phyloP scores from a whole-genome alignment of 1,284 basidiomycete species.

The Ustilago esculenta region DNA sequence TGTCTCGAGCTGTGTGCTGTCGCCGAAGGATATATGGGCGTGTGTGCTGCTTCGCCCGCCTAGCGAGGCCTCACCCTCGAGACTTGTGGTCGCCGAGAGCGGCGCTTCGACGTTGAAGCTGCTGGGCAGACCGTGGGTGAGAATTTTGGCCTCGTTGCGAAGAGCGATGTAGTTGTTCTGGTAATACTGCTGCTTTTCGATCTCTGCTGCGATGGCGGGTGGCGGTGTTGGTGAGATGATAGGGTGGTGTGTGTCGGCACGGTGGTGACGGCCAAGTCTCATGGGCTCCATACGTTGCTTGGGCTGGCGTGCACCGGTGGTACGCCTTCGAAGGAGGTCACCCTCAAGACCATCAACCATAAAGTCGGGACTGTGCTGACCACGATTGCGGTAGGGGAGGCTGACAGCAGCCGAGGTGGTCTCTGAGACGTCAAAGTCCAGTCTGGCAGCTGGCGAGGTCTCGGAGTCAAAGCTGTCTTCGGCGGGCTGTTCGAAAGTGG shows the following conservation, averaged over 20 bases:
- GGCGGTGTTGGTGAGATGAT: slow-evolving; percentile 25
- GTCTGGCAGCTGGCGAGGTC: slow-evolving; percentile 5
- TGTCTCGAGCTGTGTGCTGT: slow-evolving; percentile 48
- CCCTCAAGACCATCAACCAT: slow-evolving; percentile 18
- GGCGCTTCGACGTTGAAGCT: slow-evolving; percentile 31
- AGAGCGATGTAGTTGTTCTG: slow-evolving; percentile 50
- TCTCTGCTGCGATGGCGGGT: slow-evolving; percentile 20
- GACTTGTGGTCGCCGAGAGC: slow-evolving; percentile 32
- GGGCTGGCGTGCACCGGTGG: slow-evolving; percentile 27
- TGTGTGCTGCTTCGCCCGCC: slow-evolving; percentile 37
- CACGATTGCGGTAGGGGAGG: slow-evolving; percentile 25
- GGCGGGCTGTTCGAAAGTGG: slow-evolving; percentile 9
- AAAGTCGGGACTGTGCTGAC: slow-evolving; percentile 13
- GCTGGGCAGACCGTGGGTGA: slow-evolving; percentile 26
- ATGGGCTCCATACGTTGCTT: slow-evolving; percentile 28
- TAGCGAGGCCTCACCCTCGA: slow-evolving; percentile 32
- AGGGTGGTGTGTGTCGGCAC: slow-evolving; percentile 46
- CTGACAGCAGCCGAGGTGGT: slow-evolving; percentile 17
- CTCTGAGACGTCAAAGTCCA: slow-evolving; percentile 18
- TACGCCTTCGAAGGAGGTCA: slow-evolving; percentile 40
- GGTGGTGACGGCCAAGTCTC: slow-evolving; percentile 42
- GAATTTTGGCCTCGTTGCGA: slow-evolving; percentile 40
- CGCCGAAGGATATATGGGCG: slow-evolving; percentile 33
- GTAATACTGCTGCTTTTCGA: slow-evolving; percentile 47
- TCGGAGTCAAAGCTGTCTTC: not conserved